Percentiles rank a stretch among this genome's conserved stretches.
Evolutionary conservation across 179 eudicot genomes (phyloP).

Genomic region (Amaranthus tricolor): DNA sequence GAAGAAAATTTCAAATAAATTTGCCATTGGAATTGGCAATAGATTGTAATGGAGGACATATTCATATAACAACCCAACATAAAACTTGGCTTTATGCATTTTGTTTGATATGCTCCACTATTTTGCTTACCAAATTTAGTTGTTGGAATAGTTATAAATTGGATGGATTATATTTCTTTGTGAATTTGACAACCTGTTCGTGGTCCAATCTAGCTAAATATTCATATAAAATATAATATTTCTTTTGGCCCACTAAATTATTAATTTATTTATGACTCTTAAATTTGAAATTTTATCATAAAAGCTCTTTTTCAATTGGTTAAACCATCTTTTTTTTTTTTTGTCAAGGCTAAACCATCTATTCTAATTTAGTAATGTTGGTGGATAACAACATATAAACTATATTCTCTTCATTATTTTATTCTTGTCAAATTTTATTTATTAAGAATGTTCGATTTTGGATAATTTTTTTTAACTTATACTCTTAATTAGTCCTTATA

Average conservation of each 20-base stretch:
- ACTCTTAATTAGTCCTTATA: no score
- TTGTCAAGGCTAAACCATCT: no score
- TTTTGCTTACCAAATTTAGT: slow-evolving; percentile 10
- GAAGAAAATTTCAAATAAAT: no score
- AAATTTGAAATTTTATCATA: neutral
- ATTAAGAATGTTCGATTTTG: no score
- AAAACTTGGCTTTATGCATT: neutral
- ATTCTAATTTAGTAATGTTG: no score
- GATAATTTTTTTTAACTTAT: no score
- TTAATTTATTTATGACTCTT: neutral
- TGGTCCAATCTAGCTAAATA: slow-evolving; percentile 13
- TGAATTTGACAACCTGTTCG: slow-evolving; percentile 18
- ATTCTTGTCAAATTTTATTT: no score
- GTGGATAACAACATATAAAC: no score
- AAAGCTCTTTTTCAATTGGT: neutral
- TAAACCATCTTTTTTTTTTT: no score
- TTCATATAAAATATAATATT: neutral
- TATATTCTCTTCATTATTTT: no score
- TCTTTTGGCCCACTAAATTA: neutral
- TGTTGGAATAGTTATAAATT: neutral
- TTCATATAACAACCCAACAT: no score
- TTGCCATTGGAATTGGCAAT: no score
- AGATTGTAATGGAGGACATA: neutral
- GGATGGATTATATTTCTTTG: neutral
- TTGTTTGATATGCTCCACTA: neutral